These are phyloP conservation scores for Hypholoma fasciculare DNA, from an alignment of 768 basidiomycete species.

Conservation along the genomic window DNA sequence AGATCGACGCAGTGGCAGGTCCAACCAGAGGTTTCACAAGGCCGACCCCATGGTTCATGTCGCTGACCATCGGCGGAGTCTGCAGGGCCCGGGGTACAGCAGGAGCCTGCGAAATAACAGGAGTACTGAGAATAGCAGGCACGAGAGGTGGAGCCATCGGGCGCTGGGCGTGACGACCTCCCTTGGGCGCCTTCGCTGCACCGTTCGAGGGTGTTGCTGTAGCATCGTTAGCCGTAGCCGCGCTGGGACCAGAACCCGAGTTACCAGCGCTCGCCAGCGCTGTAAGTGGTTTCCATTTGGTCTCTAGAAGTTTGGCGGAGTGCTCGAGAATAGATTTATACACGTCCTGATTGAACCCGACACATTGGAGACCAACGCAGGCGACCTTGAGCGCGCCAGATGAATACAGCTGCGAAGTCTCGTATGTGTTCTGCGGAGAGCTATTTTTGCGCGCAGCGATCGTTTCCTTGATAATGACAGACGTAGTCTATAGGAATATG, in stretches of 20 bases:
- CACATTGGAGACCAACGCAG: constrained; percentile 73
- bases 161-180: neutral
- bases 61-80: neutral
- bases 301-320: constrained; percentile 45
- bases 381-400: constrained; percentile 73
- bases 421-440: constrained; percentile 78
- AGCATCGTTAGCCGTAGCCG: neutral
- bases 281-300: constrained; percentile 34
- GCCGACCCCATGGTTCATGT: neutral
- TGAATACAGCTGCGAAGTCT: constrained; percentile 69
- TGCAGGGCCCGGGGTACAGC: neutral
- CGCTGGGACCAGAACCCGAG: neutral
- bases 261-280: constrained; percentile 4
- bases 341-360: constrained; percentile 70
- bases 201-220: neutral
- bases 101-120: neutral
- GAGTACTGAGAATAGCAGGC: neutral
- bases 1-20: neutral
- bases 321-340: constrained; percentile 70
- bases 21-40: neutral
- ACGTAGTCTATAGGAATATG: constrained; percentile 48
- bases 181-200: neutral
- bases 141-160: neutral
- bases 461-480: constrained; percentile 71
- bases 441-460: constrained; percentile 69